Evolutionary conservation across 495 filamentous ascomycete species (phyloP).

Genomic region (Tuber melanosporum): DNA sequence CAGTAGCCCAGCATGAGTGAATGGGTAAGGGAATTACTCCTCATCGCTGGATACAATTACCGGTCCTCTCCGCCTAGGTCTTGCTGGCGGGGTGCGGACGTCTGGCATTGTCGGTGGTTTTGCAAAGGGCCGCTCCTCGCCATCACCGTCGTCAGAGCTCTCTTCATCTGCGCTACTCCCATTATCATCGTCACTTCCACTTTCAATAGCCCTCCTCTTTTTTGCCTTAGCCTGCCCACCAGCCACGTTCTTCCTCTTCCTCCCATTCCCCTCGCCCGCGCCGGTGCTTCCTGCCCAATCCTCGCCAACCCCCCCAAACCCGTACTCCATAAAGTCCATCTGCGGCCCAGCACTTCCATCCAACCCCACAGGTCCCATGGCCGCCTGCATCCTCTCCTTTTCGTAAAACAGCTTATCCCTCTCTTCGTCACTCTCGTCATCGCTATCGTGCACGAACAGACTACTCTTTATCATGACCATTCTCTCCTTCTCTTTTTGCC

Average conservation of each 20-base stretch:
- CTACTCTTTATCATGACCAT: conserved; percentile 68
- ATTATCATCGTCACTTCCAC: not conserved
- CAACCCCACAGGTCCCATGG: conserved; percentile 4
- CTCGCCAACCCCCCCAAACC: conserved; percentile 4
- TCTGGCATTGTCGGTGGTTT: not conserved
- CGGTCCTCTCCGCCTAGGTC: conserved; percentile 28
- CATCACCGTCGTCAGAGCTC: conserved; percentile 34
- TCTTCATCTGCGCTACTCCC: conserved; percentile 21
- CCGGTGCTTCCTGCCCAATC: not conserved
- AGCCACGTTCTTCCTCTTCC: conserved; percentile 48
- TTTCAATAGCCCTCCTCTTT: conserved; percentile 18
- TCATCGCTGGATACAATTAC: conserved; percentile 38
- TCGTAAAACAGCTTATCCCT: conserved; percentile 37
- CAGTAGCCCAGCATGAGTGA: not conserved
- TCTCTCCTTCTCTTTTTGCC: conserved; percentile 43
- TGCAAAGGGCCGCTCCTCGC: conserved; percentile 24
- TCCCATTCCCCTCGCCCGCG: conserved; percentile 22
- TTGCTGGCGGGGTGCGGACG: not conserved
- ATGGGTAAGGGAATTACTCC: conserved; percentile 7
- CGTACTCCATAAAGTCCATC: conserved; percentile 6
- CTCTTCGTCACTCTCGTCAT: conserved; percentile 42
- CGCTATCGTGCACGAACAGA: conserved; percentile 58
- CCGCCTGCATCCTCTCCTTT: conserved; percentile 34
- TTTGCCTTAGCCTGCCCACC: conserved; percentile 39
- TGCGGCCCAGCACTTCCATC: conserved; percentile 5